Percentiles rank a stretch among this genome's conserved stretches.
Evolutionary conservation across 2,329 filamentous ascomycete species (phyloP).

Genomic region (Colletotrichum liaoningense): DNA sequence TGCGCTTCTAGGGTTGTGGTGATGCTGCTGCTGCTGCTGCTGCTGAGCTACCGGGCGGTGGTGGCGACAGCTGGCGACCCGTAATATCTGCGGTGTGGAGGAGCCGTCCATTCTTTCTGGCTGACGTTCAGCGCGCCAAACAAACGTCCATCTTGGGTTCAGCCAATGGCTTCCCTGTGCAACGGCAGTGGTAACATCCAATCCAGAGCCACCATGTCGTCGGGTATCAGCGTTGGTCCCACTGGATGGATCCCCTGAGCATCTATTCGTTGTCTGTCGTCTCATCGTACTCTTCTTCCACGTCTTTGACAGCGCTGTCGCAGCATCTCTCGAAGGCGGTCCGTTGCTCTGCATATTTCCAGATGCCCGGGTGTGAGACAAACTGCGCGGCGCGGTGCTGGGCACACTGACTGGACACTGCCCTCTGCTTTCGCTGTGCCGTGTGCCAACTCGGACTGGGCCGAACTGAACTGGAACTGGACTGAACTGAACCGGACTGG

Average conservation of each 20-base stretch:
- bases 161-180: slow-evolving; percentile 22
- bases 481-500: slow-evolving; percentile 1
- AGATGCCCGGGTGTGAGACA: slow-evolving; percentile 23
- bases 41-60: neutral
- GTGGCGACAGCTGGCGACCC: slow-evolving; percentile 30
- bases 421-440: slow-evolving; percentile 8
- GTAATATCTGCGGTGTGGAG: slow-evolving; percentile 16
- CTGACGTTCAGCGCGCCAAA: slow-evolving; percentile 16
- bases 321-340: slow-evolving; percentile 9
- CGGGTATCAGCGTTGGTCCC: slow-evolving; percentile 12
- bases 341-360: slow-evolving; percentile 15
- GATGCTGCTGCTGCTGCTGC: neutral
- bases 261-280: neutral
- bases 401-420: slow-evolving; percentile 15
- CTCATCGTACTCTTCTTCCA: slow-evolving; percentile 1
- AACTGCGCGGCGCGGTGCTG: slow-evolving; percentile 23
- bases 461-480: slow-evolving; percentile 12
- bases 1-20: slow-evolving; percentile 8
- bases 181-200: slow-evolving; percentile 9
- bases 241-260: neutral
- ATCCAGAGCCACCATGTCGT: slow-evolving; percentile 10
- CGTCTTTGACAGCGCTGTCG: neutral
- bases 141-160: neutral
- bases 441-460: slow-evolving; percentile 14
- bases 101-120: slow-evolving; percentile 5